A percentile compares a stretch with the other conserved stretches of the same genome.
phyloP scores from a whole-genome alignment of 768 basidiomycete genomes.

The Myochromella boudieri region DNA sequence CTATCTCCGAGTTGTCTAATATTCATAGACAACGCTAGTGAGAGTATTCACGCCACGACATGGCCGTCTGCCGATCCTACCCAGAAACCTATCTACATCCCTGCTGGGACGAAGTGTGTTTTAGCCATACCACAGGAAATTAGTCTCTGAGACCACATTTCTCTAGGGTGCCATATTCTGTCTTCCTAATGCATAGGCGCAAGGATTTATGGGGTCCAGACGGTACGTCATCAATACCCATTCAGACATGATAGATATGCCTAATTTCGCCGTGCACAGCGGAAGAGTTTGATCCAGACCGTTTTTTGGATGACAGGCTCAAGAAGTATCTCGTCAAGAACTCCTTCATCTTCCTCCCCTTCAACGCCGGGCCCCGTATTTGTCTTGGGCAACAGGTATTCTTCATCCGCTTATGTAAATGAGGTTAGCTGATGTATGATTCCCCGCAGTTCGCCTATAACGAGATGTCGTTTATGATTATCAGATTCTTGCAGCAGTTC shows the following conservation, averaged over 20 bases:
- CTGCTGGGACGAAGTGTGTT: conserved; percentile 44
- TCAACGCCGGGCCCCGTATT: conserved; percentile 60
- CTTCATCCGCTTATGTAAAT: background rate
- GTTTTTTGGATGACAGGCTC: conserved; percentile 65
- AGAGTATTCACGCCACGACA: conserved; percentile 45
- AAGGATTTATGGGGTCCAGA: conserved; percentile 73
- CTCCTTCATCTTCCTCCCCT: conserved; percentile 70
- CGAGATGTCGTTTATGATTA: conserved; percentile 63
- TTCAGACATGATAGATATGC: background rate
- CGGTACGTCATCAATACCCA: conserved; percentile 34
- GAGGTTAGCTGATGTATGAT: background rate
- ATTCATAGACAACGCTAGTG: conserved; percentile 27
- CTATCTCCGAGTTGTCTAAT: background rate
- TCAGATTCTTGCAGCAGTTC: conserved; percentile 64
- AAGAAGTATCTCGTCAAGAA: conserved; percentile 62
- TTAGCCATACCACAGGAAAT: background rate
- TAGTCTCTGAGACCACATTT: background rate
- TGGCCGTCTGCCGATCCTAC: conserved; percentile 45
- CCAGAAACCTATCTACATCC: conserved; percentile 53
- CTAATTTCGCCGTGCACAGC: conserved; percentile 32
- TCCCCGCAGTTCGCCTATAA: conserved; percentile 54
- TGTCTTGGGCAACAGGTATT: conserved; percentile 58
- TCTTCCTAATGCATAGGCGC: conserved; percentile 65
- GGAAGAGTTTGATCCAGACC: conserved; percentile 68
- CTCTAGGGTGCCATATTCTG: conserved; percentile 47